Evolutionary conservation across 83 land plant genomes (phyloP).

Genomic region (Isoetes engelmannii): DNA sequence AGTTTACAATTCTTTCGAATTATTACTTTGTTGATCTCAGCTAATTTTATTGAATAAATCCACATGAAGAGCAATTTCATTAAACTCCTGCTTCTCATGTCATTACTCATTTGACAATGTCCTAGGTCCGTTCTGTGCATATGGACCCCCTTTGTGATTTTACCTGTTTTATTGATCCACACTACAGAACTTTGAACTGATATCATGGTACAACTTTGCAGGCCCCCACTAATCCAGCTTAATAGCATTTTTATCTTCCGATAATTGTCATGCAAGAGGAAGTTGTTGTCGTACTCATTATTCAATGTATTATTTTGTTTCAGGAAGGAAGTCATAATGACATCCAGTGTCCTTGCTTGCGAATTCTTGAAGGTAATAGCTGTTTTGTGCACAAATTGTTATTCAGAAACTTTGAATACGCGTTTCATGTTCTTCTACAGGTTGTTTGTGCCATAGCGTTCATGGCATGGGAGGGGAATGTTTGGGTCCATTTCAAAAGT

Average conservation of each 20-base stretch:
- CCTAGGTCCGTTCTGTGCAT: not conserved
- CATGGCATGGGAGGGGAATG: conserved; percentile 60
- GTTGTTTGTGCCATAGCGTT: conserved; percentile 62
- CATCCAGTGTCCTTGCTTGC: conserved; percentile 80
- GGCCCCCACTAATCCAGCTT: not conserved
- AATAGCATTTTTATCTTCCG: not conserved
- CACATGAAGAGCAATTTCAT: too few species aligned
- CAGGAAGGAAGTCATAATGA: conserved; percentile 88
- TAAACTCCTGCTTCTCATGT: too few species aligned
- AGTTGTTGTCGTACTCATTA: not conserved
- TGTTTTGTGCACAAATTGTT: conserved; percentile 14
- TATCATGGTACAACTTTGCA: not conserved
- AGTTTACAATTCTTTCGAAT: too few species aligned
- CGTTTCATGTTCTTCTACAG: conserved; percentile 30
- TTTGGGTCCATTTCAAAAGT: conserved; percentile 45
- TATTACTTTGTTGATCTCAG: too few species aligned
- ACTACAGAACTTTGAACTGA: not conserved
- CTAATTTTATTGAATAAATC: too few species aligned
- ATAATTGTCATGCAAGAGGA: not conserved
- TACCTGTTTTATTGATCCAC: not conserved
- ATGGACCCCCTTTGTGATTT: not conserved
- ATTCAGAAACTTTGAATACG: not conserved
- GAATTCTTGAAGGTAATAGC: conserved; percentile 78
- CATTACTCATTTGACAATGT: too few species aligned
- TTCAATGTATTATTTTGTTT: not conserved